Evolutionary conservation across 176 grass and related monocot genomes (phyloP), one percentile per base, ranked within the genome.

Genomic region (Ananas comosus): DNA sequence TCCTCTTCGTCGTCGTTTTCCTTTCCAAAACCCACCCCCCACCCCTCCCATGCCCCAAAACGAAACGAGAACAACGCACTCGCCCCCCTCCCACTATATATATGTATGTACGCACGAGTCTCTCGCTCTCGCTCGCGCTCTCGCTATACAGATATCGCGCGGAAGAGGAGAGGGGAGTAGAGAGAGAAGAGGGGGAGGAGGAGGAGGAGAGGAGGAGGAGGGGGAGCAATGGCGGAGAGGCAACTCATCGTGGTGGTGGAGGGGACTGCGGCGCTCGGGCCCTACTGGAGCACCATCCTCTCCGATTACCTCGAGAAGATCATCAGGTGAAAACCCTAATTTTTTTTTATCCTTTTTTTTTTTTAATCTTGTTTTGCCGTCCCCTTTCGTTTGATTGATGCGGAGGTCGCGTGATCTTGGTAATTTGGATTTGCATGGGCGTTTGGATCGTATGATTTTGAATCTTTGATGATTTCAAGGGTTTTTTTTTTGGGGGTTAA

Each of bases 221-320:
- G 12, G 13, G 13, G 58, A 67, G 29, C 2, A 25, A 85, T 85
- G 72, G 70, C 72, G 13, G 87, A 99, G 59, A 86, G 76, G 82
- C 78, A 91, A 78, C 70, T 99, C 61, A 81, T 99, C 58, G 77
- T 99, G 56, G 94, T 49, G 29, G 85, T 99, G 75, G 94, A 99
- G 80, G 87, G 82, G 7, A 99, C 89, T 29, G 87, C 89, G 53
- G 87, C 94, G 49, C 64, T 99, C 22, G 94, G 84, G 0, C 82
- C 84, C 9, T 91, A 88, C 85, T 99, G 94, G 94, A 13, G 47
- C 53, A 79, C 71, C 27, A 83, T 93, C 33, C 64, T 67, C 51
- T 66, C 82, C 53, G 94, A 99, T 51, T 99, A 91, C 69, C 42
- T 99, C 66, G 89, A 91, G 64, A 99, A 99, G 87, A 99, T 99